Percentiles rank a stretch among this genome's conserved stretches.
Conservation (phyloP, 768 basidiomycete genomes). For the Amanita pseudoporphyria region DNA sequence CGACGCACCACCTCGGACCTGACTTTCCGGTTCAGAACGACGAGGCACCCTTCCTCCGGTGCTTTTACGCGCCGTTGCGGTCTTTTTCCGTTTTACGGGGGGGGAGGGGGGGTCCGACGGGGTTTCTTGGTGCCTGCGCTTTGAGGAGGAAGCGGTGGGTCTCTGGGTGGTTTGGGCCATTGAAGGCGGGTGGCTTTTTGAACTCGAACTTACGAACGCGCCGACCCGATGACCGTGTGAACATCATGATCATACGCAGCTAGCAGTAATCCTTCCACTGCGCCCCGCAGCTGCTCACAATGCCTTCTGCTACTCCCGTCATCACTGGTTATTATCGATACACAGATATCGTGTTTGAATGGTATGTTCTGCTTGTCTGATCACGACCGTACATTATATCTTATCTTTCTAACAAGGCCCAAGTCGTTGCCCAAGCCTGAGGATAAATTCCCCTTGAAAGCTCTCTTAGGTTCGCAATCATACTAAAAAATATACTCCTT, state of each 20-base stretch:
- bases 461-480: constrained; percentile 37
- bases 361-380: constrained; percentile 28
- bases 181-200: constrained; percentile 7
- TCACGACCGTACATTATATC: background rate
- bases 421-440: constrained; percentile 45
- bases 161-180: constrained; percentile 72
- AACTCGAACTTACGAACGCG: background rate
- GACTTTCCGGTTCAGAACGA: constrained; percentile 16
- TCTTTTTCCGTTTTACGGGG: constrained; percentile 39
- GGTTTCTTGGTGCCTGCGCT: constrained; percentile 35
- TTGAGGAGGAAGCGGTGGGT: constrained; percentile 27
- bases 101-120: constrained; percentile 38
- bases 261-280: too few relatives aligned
- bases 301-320: constrained; percentile 27
- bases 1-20: constrained; percentile 9
- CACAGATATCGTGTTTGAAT: constrained; percentile 80
- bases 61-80: constrained; percentile 73
- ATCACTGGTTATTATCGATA: constrained; percentile 74
- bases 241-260: too few relatives aligned
- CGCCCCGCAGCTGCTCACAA: constrained; percentile 8
- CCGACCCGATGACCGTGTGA: constrained; percentile 15
- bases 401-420: constrained; percentile 37
- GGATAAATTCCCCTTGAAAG: constrained; percentile 57
- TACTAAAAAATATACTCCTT: background rate
- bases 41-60: constrained; percentile 60